Evolutionary conservation across 2,329 filamentous ascomycete species (phyloP).

Genomic region (Paecilomyces dactylethromorphus): DNA sequence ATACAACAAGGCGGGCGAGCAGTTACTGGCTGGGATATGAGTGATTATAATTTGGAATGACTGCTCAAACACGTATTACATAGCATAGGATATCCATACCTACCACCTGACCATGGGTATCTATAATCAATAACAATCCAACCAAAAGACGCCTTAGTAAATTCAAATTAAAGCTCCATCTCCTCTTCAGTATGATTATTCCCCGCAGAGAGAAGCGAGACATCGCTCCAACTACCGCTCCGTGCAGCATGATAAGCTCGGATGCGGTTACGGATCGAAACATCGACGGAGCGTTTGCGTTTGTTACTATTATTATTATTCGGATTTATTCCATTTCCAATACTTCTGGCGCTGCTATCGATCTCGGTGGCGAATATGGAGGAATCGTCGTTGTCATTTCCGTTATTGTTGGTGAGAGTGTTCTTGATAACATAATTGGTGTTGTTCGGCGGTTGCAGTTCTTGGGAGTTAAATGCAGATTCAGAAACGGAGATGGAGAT

Average conservation of each 20-base stretch:
- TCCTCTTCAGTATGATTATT: constrained; percentile 38
- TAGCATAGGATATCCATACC: no score
- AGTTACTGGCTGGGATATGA: no score
- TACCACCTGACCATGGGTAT: no score
- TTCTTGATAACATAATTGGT: background rate
- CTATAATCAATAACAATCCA: no score
- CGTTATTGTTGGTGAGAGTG: background rate
- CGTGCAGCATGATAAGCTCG: constrained; percentile 36
- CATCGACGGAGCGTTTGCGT: constrained; percentile 9
- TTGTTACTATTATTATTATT: background rate
- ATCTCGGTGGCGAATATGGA: no score
- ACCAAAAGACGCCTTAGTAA: no score
- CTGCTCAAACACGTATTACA: no score
- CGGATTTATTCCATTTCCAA: constrained; percentile 1
- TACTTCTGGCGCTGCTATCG: background rate
- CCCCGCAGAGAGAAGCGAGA: constrained; percentile 37
- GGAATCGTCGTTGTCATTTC: background rate
- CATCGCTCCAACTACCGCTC: constrained; percentile 35
- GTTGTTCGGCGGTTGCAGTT: background rate
- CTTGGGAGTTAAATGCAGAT: constrained; percentile 20
- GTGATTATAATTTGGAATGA: no score
- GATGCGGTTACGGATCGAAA: constrained; percentile 12
- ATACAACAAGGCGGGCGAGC: no score
- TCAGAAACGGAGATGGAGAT: constrained; percentile 14
- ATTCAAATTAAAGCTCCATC: constrained; percentile 30